Evolutionary conservation across 305 asterid genomes (phyloP).

Genomic region (Solanum hybrid): DNA sequence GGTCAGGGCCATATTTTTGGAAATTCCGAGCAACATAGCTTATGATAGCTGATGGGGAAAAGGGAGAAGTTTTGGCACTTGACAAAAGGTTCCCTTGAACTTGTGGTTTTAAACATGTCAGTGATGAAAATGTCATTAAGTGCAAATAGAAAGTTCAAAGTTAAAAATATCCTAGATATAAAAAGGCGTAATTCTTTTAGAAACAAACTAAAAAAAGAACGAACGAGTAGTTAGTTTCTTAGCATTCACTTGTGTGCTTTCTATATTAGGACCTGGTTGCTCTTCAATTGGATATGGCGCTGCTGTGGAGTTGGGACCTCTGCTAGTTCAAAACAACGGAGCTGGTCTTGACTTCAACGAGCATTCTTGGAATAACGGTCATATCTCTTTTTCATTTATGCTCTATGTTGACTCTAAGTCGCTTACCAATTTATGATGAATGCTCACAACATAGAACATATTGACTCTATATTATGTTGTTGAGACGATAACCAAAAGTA

Average conservation of each 20-base stretch:
- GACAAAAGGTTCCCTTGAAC: not conserved
- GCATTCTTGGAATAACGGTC: conserved; percentile 69
- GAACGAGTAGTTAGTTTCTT: not conserved
- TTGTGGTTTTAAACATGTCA: not conserved
- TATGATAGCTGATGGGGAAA: not conserved
- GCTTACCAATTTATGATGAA: not conserved
- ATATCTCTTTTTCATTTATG: not conserved
- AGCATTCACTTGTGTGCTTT: not conserved
- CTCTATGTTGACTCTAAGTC: not conserved
- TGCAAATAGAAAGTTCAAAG: not conserved
- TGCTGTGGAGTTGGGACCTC: conserved; percentile 71
- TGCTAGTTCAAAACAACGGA: conserved; percentile 45
- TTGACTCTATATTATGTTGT: not conserved
- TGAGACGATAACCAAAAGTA: not conserved
- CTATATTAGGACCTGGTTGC: conserved; percentile 71
- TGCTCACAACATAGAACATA: not conserved
- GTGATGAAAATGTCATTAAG: not conserved
- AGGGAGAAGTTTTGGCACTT: not conserved
- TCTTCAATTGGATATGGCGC: conserved; percentile 92
- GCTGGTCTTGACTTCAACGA: conserved; percentile 44
- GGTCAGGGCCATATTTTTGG: not conserved
- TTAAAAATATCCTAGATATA: not conserved
- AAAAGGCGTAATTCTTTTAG: not conserved
- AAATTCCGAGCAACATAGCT: not conserved
- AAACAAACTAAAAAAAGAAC: not conserved